phyloP scores from a whole-genome alignment of 2,329 filamentous ascomycete genomes.

The Lecanicillium sp. region DNA sequence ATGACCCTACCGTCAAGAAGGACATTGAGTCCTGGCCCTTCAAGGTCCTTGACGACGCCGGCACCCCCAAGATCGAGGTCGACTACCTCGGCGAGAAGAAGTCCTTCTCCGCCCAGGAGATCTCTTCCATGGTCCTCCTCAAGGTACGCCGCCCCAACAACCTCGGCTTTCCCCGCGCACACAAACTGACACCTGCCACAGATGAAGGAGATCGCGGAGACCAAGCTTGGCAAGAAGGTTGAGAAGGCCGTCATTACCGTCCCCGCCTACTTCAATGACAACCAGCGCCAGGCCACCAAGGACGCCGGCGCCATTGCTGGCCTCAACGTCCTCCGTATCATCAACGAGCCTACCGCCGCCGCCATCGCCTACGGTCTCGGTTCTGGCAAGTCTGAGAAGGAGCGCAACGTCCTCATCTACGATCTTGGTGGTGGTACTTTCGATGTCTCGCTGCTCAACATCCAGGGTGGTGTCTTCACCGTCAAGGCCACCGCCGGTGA shows the following conservation, averaged over 20 bases:
- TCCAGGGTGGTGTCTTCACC: conserved; percentile 98
- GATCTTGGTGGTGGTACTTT: conserved; percentile 99
- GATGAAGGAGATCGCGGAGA: conserved; percentile 99
- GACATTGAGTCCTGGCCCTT: conserved; percentile 99
- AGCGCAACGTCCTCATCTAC: conserved; percentile 99
- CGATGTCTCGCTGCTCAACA: conserved; percentile 98
- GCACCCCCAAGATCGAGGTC: conserved; percentile 88
- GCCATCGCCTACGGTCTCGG: conserved; percentile 98
- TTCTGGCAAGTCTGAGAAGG: conserved; percentile 90
- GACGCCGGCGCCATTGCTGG: conserved; percentile 96
- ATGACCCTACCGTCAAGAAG: conserved; percentile 97
- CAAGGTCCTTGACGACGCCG: conserved; percentile 88
- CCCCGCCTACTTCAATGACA: conserved; percentile 99
- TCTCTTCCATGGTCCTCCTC: conserved; percentile 96
- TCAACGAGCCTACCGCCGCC: conserved; percentile 98
- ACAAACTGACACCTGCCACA: conserved; percentile 31
- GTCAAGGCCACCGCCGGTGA: conserved; percentile 98
- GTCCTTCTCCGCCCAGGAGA: conserved; percentile 95
- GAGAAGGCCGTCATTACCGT: conserved; percentile 99
- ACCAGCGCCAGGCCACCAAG: conserved; percentile 99
- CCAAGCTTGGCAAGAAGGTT: conserved; percentile 97
- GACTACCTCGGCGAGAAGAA: conserved; percentile 93
- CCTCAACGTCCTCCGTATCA: conserved; percentile 98
- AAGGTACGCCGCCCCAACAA: conserved; percentile 59
- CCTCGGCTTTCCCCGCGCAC: not conserved